Percentiles rank a stretch among this genome's conserved stretches.
phyloP scores from a whole-genome alignment of 768 basidiomycete genomes.

The Leccinum obscurum region DNA sequence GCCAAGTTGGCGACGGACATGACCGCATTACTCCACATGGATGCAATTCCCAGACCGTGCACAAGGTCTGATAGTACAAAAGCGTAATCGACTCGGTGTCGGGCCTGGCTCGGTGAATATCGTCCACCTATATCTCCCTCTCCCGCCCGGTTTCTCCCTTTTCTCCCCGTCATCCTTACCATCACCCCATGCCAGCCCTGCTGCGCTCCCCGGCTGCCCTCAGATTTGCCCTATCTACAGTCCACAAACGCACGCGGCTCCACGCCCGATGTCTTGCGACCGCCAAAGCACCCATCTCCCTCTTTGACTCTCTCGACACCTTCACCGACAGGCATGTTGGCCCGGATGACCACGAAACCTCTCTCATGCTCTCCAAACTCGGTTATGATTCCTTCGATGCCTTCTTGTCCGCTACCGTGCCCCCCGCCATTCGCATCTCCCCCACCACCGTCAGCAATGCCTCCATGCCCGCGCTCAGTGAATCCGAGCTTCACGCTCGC shows the following conservation, averaged over 20 bases:
- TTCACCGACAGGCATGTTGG: slow-evolving; percentile 93
- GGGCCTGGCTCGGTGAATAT: slow-evolving; percentile 42
- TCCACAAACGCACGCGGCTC: slow-evolving; percentile 21
- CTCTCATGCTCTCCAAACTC: slow-evolving; percentile 77
- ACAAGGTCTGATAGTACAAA: slow-evolving; percentile 17
- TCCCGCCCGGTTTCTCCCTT: slow-evolving; percentile 20
- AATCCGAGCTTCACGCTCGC: slow-evolving; percentile 75
- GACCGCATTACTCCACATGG: slow-evolving; percentile 8
- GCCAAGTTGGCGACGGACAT: background rate
- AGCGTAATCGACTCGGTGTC: slow-evolving; percentile 41
- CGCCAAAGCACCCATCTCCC: slow-evolving; percentile 54
- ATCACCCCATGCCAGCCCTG: slow-evolving; percentile 30
- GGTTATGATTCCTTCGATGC: slow-evolving; percentile 88
- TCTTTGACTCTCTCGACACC: slow-evolving; percentile 86
- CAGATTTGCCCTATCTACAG: slow-evolving; percentile 19
- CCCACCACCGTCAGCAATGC: slow-evolving; percentile 58
- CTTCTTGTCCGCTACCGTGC: slow-evolving; percentile 83
- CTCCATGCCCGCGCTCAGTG: slow-evolving; percentile 76
- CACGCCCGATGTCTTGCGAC: slow-evolving; percentile 53
- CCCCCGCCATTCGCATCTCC: slow-evolving; percentile 74
- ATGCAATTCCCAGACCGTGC: slow-evolving; percentile 11
- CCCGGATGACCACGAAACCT: slow-evolving; percentile 79
- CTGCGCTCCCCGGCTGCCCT: slow-evolving; percentile 29
- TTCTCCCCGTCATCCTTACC: slow-evolving; percentile 16
- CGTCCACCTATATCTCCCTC: slow-evolving; percentile 22